These are phyloP conservation scores for Fragilaria crotonensis DNA, from an alignment of 108 stramenopile genomes.

Conservation along the genomic window DNA sequence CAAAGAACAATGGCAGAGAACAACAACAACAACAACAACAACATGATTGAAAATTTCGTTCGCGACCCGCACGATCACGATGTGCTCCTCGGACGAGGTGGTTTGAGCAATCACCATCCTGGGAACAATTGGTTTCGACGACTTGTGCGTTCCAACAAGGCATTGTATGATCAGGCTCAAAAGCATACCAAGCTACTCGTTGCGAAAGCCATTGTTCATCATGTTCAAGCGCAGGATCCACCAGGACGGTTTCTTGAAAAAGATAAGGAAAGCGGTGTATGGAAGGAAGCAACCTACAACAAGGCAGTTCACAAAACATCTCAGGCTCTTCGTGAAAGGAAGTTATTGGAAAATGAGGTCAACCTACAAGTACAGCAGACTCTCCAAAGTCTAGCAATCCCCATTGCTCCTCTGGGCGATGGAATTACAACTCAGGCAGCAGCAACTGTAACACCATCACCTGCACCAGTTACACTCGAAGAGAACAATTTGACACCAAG, in stretches of 20 bases:
- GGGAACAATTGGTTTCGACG: constrained; percentile 51
- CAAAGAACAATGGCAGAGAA: no score
- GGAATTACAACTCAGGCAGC: no score
- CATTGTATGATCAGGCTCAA: constrained; percentile 34
- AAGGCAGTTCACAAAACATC: constrained; percentile 58
- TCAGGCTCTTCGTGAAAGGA: constrained; percentile 66
- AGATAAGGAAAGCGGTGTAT: constrained; percentile 23
- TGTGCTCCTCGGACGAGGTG: constrained; percentile 56
- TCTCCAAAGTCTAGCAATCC: no score
- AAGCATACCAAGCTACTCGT: constrained; percentile 57
- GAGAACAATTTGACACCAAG: no score
- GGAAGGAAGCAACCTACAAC: constrained; percentile 42
- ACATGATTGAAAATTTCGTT: neutral
- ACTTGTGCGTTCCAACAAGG: constrained; percentile 33
- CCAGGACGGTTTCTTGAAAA: constrained; percentile 56
- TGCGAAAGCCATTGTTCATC: constrained; percentile 49
- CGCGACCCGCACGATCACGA: constrained; percentile 27
- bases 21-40: neutral
- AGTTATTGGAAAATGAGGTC: no score
- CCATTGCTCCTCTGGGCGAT: no score
- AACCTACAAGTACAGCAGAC: no score
- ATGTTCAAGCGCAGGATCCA: constrained; percentile 40
- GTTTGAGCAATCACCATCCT: constrained; percentile 37
- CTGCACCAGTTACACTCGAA: no score
- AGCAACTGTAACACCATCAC: no score